Base-by-base conservation (phyloP, 1,139 yeast species). In the Geotrichum carabidarum region DNA sequence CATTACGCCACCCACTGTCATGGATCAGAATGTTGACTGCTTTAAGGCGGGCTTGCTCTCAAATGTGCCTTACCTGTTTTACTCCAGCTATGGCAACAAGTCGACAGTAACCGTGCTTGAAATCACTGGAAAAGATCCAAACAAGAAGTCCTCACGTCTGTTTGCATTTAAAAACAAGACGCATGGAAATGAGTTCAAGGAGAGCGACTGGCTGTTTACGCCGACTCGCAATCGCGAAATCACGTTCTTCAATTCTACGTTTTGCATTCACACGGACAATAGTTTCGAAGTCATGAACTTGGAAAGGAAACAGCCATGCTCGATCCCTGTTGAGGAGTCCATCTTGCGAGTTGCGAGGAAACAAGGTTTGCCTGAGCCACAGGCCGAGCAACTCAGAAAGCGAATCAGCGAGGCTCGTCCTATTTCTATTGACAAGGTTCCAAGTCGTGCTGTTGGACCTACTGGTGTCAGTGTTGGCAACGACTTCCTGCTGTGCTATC, bases 141-240 rank as follows among this genome's bases (percentile, higher is more conserved):
- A 40, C 5, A 51, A 48, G 45, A 44, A 44, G 27, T 44, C 48
- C n/a, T 31, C 32, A 15, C 43, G 38, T 12, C 44, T 45, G 35
- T 51, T 47, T 49, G 38, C 35, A 22, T 52, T 45, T 40, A 36
- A 32, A 11, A 44, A 15, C 41, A 48, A 46, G 17, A 22, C 50
- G n/a, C 50, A 44, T 15, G 49, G 46, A 4, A 44, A 47, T 11
- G 48, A 34, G 12, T 48, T 47, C 30, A 55, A 55, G 36, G 53
- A 49, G 12, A 27, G 44, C 9, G 50, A 50, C 31, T 40, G 47
- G 42, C 47, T 55, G 12, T 56, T 56, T 32, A 46, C 54, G 5
- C 58, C 58, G 3, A 47, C 54, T 7, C 53, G 55, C 12, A 53
- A 49, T 34, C 48, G 42, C 3, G 54, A 37, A n/a, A 45, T 56